phyloP scores from a whole-genome alignment of 202 grass and related monocot species.

The Cymbopogon flexuosus region DNA sequence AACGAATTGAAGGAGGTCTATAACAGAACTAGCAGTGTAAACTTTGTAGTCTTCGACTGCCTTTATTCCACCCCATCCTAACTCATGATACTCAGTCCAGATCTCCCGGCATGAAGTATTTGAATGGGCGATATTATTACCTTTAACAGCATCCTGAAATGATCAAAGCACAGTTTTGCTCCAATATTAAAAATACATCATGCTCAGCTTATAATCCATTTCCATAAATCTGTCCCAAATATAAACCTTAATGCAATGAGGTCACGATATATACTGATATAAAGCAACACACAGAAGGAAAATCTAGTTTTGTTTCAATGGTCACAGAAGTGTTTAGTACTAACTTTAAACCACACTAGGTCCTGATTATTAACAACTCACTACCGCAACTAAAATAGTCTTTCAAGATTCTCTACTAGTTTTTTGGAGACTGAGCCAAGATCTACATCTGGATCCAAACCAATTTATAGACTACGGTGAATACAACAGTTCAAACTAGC shows the following conservation, averaged over 20 bases:
- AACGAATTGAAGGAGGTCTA: constrained; percentile 89
- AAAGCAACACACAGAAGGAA: neutral
- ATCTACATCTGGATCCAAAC: neutral
- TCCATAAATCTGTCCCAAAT: constrained; percentile 1
- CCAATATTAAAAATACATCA: constrained; percentile 26
- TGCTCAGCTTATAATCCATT: neutral
- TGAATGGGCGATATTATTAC: constrained; percentile 60
- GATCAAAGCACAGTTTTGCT: neutral
- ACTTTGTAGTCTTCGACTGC: constrained; percentile 84
- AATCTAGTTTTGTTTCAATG: neutral
- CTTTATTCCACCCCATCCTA: constrained; percentile 88
- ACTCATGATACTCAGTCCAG: constrained; percentile 95
- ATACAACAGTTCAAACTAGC: constrained; percentile 4
- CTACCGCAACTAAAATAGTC: neutral
- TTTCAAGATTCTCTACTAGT: neutral
- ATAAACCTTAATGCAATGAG: constrained; percentile 19
- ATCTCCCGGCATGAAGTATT: constrained; percentile 81
- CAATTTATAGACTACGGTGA: neutral
- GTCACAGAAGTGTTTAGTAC: neutral
- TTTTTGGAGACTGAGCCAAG: neutral
- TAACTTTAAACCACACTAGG: neutral
- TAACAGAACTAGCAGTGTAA: constrained; percentile 61
- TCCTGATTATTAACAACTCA: neutral
- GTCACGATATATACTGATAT: neutral
- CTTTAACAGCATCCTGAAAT: constrained; percentile 87